Evolutionary conservation across 768 basidiomycete genomes (phyloP).

Genomic region (Clitopilus passeckerianus): DNA sequence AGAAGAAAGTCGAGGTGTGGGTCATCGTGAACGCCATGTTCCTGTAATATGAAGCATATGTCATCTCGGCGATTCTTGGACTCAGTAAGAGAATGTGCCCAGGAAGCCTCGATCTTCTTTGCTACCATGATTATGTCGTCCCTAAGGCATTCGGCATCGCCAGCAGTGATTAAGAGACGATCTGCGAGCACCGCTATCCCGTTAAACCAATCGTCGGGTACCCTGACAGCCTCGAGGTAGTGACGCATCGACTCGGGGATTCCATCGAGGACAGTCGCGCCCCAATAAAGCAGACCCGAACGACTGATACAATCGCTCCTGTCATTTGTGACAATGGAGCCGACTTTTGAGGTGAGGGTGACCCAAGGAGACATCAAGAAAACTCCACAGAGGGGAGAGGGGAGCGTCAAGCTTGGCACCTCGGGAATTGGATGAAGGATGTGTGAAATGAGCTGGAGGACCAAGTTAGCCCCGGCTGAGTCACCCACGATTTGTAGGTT

Average conservation of each 20-base stretch:
- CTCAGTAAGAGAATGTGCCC: neutral
- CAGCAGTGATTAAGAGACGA: constrained; percentile 30
- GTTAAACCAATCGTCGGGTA: constrained; percentile 27
- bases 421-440: constrained; percentile 27
- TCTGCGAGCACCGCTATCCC: constrained; percentile 23
- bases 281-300: constrained; percentile 11
- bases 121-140: constrained; percentile 24
- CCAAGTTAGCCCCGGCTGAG: constrained; percentile 34
- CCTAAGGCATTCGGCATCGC: constrained; percentile 26
- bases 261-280: constrained; percentile 14
- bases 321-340: constrained; percentile 19
- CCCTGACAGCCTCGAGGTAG: constrained; percentile 24
- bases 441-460: constrained; percentile 29
- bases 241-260: constrained; percentile 19
- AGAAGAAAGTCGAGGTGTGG: constrained; percentile 25
- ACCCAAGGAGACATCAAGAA: constrained; percentile 38
- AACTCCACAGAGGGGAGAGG: constrained; percentile 20
- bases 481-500: constrained; percentile 31
- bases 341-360: constrained; percentile 15
- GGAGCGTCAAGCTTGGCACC: constrained; percentile 18
- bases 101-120: constrained; percentile 9
- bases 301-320: constrained; percentile 18
- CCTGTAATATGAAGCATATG: constrained; percentile 21
- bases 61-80: constrained; percentile 11
- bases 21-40: constrained; percentile 31